phyloP scores from a whole-genome alignment of 257 asterid genomes.

The Hygrophila difformis region DNA sequence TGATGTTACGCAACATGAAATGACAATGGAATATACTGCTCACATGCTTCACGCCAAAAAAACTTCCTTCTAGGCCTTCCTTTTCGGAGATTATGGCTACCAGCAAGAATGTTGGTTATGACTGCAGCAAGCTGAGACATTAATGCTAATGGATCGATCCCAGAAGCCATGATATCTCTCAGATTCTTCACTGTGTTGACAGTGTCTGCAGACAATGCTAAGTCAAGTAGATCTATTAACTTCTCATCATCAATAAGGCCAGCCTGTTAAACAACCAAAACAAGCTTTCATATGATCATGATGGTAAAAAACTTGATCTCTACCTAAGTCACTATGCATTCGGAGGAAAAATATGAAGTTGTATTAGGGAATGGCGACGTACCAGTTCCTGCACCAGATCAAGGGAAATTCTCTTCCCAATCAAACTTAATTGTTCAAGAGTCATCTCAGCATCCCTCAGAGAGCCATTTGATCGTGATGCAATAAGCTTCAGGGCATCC shows the following conservation, averaged over 20 bases:
- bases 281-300: neutral
- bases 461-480: conserved; percentile 94
- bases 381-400: conserved; percentile 87
- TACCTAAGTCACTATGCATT: too few species aligned
- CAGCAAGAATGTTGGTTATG: conserved; percentile 94
- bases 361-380: conserved; percentile 10
- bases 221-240: conserved; percentile 86
- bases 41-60: conserved; percentile 59
- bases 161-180: conserved; percentile 90
- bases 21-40: conserved; percentile 20
- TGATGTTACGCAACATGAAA: too few species aligned
- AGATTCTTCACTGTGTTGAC: conserved; percentile 91
- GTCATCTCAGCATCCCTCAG: conserved; percentile 98
- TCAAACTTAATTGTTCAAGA: conserved; percentile 85
- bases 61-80: conserved; percentile 72
- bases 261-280: conserved; percentile 36
- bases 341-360: too few species aligned
- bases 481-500: conserved; percentile 91
- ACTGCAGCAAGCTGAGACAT: conserved; percentile 98
- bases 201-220: conserved; percentile 93
- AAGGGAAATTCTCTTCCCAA: conserved; percentile 84
- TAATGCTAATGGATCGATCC: conserved; percentile 90
- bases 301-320: neutral
- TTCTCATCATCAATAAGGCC: conserved; percentile 96
- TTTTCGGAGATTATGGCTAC: conserved; percentile 66